phyloP scores from a whole-genome alignment of 1,284 basidiomycete genomes.

The Neolentinus lepideus region DNA sequence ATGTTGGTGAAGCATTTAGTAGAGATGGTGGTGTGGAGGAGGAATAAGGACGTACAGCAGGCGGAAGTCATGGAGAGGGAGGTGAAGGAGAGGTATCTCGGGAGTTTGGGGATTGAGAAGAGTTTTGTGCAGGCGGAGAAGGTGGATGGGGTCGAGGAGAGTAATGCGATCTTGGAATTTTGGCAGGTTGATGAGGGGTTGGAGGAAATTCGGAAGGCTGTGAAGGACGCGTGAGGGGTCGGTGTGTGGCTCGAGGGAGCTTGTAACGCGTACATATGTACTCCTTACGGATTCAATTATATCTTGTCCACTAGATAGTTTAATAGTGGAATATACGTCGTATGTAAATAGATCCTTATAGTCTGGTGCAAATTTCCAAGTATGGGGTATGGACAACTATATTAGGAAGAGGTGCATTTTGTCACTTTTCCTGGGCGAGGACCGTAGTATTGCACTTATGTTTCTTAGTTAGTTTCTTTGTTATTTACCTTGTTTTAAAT shows the following conservation, averaged over 20 bases:
- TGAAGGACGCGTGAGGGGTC: slow-evolving; percentile 41
- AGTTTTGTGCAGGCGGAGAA: slow-evolving; percentile 14
- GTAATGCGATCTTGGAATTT: slow-evolving; percentile 32
- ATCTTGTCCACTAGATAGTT: too few relatives aligned
- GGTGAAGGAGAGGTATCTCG: slow-evolving; percentile 60
- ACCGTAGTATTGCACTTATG: too few relatives aligned
- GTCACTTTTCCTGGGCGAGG: too few relatives aligned
- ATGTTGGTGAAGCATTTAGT: slow-evolving; percentile 60
- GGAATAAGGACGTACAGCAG: slow-evolving; percentile 55
- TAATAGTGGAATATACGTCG: too few relatives aligned
- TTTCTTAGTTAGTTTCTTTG: too few relatives aligned
- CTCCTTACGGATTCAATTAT: too few relatives aligned
- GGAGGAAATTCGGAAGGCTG: slow-evolving; percentile 55
- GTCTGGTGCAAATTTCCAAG: too few relatives aligned
- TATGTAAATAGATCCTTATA: too few relatives aligned
- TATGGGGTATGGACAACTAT: too few relatives aligned
- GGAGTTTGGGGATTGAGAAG: slow-evolving; percentile 25
- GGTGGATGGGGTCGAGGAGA: slow-evolving; percentile 16
- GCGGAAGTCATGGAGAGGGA: slow-evolving; percentile 48
- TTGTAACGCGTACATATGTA: not conserved
- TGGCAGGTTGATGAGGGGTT: slow-evolving; percentile 64
- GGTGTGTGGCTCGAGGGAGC: not conserved
- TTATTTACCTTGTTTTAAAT: too few relatives aligned
- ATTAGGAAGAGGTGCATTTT: too few relatives aligned
- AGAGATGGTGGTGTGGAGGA: slow-evolving; percentile 72